Conservation (phyloP, 2,329 filamentous ascomycete genomes). For the Arthrobotrys sinensis region DNA sequence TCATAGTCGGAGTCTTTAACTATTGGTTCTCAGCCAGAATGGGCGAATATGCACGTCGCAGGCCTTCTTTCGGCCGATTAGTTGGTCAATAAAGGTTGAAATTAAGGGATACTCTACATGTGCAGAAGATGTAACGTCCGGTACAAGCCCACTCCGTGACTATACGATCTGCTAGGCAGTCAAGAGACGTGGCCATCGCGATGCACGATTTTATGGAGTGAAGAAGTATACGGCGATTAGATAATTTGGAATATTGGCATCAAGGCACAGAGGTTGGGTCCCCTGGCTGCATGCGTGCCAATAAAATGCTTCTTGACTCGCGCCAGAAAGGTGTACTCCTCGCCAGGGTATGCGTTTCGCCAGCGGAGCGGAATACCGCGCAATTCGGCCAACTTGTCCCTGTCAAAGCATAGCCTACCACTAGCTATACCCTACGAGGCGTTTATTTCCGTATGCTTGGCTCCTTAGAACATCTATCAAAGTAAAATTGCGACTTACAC, state of each 20-base stretch:
- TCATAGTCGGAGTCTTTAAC: background rate
- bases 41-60: background rate
- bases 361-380: conserved; percentile 30
- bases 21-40: background rate
- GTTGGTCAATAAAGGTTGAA: background rate
- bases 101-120: conserved; percentile 22
- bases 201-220: background rate
- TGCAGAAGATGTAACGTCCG: conserved; percentile 25
- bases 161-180: conserved; percentile 11
- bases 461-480: background rate
- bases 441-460: conserved; percentile 26
- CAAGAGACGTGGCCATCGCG: conserved; percentile 11
- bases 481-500: background rate
- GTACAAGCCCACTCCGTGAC: background rate
- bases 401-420: conserved; percentile 31
- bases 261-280: conserved; percentile 1
- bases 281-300: conserved; percentile 6
- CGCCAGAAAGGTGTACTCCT: background rate
- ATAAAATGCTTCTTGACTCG: conserved; percentile 17
- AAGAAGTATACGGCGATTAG: conserved; percentile 28
- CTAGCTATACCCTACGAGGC: conserved; percentile 22
- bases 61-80: conserved; percentile 28
- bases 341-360: conserved; percentile 12
- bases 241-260: conserved; percentile 43
- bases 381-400: conserved; percentile 10